A percentile compares a stretch with the other conserved stretches of the same genome.
Evolutionary conservation across 2,329 filamentous ascomycete species (phyloP).

Genomic region (Cladosporium sp.): DNA sequence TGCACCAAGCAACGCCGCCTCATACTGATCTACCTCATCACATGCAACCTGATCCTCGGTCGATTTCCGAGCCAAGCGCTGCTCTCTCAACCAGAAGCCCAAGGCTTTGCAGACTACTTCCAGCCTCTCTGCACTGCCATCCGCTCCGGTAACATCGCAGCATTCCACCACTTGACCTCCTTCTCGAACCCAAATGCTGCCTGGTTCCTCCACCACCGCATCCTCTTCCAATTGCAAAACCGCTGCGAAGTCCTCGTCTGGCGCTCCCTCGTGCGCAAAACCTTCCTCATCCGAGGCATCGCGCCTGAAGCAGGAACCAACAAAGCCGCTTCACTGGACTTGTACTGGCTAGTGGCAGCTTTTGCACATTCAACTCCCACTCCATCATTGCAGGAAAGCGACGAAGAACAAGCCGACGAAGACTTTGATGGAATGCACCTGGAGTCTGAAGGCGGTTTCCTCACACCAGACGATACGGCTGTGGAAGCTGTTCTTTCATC

Average conservation of each 20-base stretch:
- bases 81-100: slow-evolving; percentile 66
- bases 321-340: slow-evolving; percentile 42
- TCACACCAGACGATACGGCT: neutral
- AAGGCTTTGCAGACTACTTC: slow-evolving; percentile 62
- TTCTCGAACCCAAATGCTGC: slow-evolving; percentile 50
- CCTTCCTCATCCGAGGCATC: slow-evolving; percentile 75
- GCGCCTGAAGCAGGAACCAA: slow-evolving; percentile 50
- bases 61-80: slow-evolving; percentile 69
- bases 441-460: neutral
- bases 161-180: slow-evolving; percentile 67
- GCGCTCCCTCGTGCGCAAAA: slow-evolving; percentile 73
- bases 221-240: slow-evolving; percentile 71
- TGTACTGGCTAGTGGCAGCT: slow-evolving; percentile 58
- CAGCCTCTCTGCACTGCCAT: slow-evolving; percentile 69
- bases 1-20: slow-evolving; percentile 64
- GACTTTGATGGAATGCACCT: slow-evolving; percentile 17
- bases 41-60: slow-evolving; percentile 77
- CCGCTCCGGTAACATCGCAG: slow-evolving; percentile 66
- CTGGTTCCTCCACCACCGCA: slow-evolving; percentile 72
- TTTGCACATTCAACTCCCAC: neutral
- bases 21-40: slow-evolving; percentile 79
- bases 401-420: slow-evolving; percentile 29
- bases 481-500: slow-evolving; percentile 67
- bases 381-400: slow-evolving; percentile 25
- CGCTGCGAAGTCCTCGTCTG: slow-evolving; percentile 78